These are phyloP conservation scores for Aspergillus caelatus DNA, from an alignment of 2,329 filamentous ascomycete species.

Conservation along the genomic window DNA sequence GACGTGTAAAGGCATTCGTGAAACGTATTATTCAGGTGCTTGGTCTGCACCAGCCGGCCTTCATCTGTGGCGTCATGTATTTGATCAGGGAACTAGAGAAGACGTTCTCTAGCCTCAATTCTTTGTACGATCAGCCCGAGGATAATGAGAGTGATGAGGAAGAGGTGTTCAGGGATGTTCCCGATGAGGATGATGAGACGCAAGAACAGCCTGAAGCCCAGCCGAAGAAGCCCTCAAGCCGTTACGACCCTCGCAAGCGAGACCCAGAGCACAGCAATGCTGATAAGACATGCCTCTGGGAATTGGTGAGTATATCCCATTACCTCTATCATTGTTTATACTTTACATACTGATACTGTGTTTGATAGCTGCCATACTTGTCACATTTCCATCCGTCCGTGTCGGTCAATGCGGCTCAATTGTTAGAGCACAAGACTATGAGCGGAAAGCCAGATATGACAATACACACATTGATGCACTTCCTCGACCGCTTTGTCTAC, in stretches of 20 bases:
- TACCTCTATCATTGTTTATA: not conserved
- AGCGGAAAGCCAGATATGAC: constrained; percentile 88
- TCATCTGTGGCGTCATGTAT: constrained; percentile 91
- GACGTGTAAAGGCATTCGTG: constrained; percentile 91
- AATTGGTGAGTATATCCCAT: constrained; percentile 63
- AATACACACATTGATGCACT: constrained; percentile 88
- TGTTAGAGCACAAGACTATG: constrained; percentile 70
- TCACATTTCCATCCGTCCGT: constrained; percentile 93
- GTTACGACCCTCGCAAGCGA: constrained; percentile 86
- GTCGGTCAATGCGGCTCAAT: constrained; percentile 73
- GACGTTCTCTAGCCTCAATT: constrained; percentile 77
- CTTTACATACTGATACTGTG: constrained; percentile 11
- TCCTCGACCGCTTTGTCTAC: constrained; percentile 98
- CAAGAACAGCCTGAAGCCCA: constrained; percentile 28
- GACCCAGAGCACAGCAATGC: constrained; percentile 91
- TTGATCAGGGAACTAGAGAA: constrained; percentile 78
- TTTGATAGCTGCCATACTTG: constrained; percentile 63
- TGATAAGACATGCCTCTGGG: constrained; percentile 92
- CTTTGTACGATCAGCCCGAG: constrained; percentile 79
- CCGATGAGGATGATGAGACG: constrained; percentile 55
- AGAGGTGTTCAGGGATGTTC: constrained; percentile 69
- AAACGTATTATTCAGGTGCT: constrained; percentile 90
- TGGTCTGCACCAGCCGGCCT: constrained; percentile 86
- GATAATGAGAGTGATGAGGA: constrained; percentile 71
- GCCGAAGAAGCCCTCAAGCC: constrained; percentile 34